Conservation (phyloP, 2,329 filamentous ascomycete species). For the Massarina eburnea region DNA sequence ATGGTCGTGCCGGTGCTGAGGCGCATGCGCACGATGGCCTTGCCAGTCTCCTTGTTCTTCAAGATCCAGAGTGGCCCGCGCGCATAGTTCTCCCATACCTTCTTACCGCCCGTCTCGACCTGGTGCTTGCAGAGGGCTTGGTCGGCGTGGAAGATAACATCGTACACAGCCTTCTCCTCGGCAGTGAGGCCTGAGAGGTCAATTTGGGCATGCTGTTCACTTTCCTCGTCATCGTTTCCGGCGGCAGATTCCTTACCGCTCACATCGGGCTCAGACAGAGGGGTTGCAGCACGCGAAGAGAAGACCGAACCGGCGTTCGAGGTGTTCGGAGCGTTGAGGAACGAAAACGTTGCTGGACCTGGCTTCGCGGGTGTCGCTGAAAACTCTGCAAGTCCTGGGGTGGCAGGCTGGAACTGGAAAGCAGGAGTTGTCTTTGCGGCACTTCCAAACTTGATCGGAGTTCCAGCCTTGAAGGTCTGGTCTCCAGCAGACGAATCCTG, state of each 20-base stretch:
- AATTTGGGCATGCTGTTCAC: conserved; percentile 28
- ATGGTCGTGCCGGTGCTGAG: conserved; percentile 32
- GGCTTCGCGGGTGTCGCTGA: conserved; percentile 33
- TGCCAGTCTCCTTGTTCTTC: conserved; percentile 37
- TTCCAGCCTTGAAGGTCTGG: conserved; percentile 40
- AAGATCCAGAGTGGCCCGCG: conserved; percentile 40
- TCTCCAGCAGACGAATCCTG: conserved; percentile 34
- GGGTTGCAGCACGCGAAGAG: conserved; percentile 40
- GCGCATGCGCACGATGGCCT: conserved; percentile 37
- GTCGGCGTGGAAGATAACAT: conserved; percentile 38
- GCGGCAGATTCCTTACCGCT: conserved; percentile 29
- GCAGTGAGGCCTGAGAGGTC: conserved; percentile 36
- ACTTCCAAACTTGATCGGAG: conserved; percentile 39
- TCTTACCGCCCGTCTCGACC: conserved; percentile 23
- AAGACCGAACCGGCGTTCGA: conserved; percentile 32
- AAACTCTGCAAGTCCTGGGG: conserved; percentile 25
- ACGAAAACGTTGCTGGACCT: conserved; percentile 25
- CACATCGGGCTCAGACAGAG: conserved; percentile 36
- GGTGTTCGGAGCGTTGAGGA: conserved; percentile 22
- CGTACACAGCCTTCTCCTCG: conserved; percentile 31
- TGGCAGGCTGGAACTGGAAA: conserved; percentile 32
- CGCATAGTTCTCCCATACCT: conserved; percentile 34
- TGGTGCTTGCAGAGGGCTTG: conserved; percentile 31
- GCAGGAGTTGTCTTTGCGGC: conserved; percentile 23
- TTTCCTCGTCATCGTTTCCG: conserved; percentile 32